Percentiles rank a stretch among this genome's conserved stretches.
Conservation (phyloP, 2,329 filamentous ascomycete species). For the Thielaviopsis punctulata region DNA sequence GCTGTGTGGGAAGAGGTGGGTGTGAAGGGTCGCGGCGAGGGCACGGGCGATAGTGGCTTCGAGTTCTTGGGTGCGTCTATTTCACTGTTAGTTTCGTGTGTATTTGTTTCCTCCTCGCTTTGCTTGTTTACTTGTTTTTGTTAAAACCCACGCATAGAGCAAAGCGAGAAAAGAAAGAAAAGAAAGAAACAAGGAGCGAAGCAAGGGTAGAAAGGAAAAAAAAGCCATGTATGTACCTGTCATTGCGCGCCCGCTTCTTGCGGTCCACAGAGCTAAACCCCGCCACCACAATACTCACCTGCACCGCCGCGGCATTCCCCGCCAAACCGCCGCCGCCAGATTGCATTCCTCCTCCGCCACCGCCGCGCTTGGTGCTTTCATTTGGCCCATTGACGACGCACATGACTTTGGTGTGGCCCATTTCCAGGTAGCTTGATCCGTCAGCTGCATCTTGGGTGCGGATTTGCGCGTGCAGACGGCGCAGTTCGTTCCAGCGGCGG, state of each 20-base stretch:
- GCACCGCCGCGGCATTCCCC: slow-evolving; percentile 40
- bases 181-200: too few species aligned
- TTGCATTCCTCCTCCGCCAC: neutral
- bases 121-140: neutral
- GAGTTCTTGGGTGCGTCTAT: slow-evolving; percentile 63
- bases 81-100: neutral
- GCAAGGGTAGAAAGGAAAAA: too few species aligned
- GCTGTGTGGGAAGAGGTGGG: slow-evolving; percentile 75
- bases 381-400: slow-evolving; percentile 77
- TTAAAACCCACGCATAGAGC: too few species aligned
- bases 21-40: slow-evolving; percentile 63
- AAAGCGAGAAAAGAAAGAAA: too few species aligned
- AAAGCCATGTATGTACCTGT: too few species aligned
- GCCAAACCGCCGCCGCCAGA: slow-evolving; percentile 1
- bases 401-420: slow-evolving; percentile 95
- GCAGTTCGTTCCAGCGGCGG: slow-evolving; percentile 92
- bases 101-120: neutral
- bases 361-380: slow-evolving; percentile 29
- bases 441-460: slow-evolving; percentile 85
- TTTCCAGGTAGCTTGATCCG: slow-evolving; percentile 83
- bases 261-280: slow-evolving; percentile 80
- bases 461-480: slow-evolving; percentile 74
- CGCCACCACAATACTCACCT: slow-evolving; percentile 68
- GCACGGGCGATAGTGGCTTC: slow-evolving; percentile 62
- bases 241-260: slow-evolving; percentile 54